Evolutionary conservation across 805 yeast species (phyloP).

Genomic region (Yarrowia sp.): DNA sequence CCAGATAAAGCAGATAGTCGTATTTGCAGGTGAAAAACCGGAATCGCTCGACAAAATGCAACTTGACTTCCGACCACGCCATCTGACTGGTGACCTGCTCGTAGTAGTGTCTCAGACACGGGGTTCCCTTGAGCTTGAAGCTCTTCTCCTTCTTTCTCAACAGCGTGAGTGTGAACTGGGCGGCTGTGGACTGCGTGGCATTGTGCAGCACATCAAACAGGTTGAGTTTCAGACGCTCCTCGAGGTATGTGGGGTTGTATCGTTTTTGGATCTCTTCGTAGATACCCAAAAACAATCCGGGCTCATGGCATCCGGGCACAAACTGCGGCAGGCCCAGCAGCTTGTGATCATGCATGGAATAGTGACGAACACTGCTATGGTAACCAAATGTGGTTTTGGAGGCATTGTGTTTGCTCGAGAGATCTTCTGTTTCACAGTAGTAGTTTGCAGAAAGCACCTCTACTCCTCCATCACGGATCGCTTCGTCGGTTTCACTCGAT

Average conservation of each 20-base stretch:
- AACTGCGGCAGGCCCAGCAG: constrained; percentile 22
- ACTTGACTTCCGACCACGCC: constrained; percentile 6
- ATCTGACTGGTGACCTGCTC: constrained; percentile 13
- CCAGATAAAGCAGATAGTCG: constrained; percentile 21
- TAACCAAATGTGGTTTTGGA: neutral
- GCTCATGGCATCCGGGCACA: constrained; percentile 26
- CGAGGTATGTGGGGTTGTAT: constrained; percentile 19
- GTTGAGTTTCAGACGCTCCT: constrained; percentile 5
- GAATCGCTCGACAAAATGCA: constrained; percentile 15
- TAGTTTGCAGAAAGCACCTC: neutral
- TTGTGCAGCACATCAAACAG: constrained; percentile 19
- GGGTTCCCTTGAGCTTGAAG: constrained; percentile 1
- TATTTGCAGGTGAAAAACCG: constrained; percentile 22
- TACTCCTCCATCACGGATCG: neutral
- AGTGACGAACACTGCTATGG: constrained; percentile 17
- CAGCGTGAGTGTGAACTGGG: constrained; percentile 18
- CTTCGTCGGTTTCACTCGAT: neutral
- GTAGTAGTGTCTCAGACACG: constrained; percentile 16
- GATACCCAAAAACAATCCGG: constrained; percentile 9
- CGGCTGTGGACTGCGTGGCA: neutral
- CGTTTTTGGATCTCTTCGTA: constrained; percentile 19
- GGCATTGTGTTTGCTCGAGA: neutral
- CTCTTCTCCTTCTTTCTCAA: neutral
- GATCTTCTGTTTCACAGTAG: constrained; percentile 7
- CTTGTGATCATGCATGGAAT: constrained; percentile 16